A percentile compares a stretch with the other conserved stretches of the same genome.
phyloP scores from a whole-genome alignment of 1,139 yeast species.

The Ogataea hybrid region DNA sequence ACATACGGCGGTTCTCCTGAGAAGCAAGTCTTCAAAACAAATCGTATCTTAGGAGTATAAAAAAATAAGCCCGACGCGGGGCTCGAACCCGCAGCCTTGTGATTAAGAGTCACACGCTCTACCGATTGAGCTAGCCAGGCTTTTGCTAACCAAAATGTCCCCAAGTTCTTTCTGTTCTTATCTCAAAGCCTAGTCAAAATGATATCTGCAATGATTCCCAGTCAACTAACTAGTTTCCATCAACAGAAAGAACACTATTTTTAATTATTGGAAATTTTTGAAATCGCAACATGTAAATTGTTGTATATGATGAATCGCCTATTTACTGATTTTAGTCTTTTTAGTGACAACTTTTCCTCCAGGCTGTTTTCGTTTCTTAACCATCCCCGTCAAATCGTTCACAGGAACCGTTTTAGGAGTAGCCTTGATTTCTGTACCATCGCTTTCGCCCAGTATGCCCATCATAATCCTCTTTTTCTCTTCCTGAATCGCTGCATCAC shows the following conservation, averaged over 20 bases:
- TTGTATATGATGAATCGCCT: neutral
- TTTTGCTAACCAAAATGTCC: neutral
- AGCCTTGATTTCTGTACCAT: constrained; percentile 6
- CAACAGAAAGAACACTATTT: too few species aligned
- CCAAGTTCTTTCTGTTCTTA: neutral
- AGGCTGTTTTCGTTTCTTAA: constrained; percentile 41
- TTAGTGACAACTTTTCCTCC: constrained; percentile 16
- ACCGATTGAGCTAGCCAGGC: constrained; percentile 28
- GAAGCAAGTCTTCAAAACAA: too few species aligned
- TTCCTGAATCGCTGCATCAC: constrained; percentile 47
- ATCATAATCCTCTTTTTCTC: constrained; percentile 60
- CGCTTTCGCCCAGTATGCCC: constrained; percentile 56
- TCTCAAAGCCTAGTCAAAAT: neutral
- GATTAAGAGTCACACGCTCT: constrained; percentile 28
- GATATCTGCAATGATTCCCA: too few species aligned
- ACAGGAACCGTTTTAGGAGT: constrained; percentile 33
- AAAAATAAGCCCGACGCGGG: constrained; percentile 24
- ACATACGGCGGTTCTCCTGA: too few species aligned
- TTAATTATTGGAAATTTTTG: neutral
- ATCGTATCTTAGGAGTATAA: neutral
- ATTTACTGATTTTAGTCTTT: constrained; percentile 14
- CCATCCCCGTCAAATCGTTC: constrained; percentile 56
- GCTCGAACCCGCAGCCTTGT: constrained; percentile 28
- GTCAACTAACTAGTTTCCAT: too few species aligned
- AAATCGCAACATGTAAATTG: neutral